phyloP scores from a whole-genome alignment of 192 early-diverging fungal genomes.

The Coemansia javaensis region DNA sequence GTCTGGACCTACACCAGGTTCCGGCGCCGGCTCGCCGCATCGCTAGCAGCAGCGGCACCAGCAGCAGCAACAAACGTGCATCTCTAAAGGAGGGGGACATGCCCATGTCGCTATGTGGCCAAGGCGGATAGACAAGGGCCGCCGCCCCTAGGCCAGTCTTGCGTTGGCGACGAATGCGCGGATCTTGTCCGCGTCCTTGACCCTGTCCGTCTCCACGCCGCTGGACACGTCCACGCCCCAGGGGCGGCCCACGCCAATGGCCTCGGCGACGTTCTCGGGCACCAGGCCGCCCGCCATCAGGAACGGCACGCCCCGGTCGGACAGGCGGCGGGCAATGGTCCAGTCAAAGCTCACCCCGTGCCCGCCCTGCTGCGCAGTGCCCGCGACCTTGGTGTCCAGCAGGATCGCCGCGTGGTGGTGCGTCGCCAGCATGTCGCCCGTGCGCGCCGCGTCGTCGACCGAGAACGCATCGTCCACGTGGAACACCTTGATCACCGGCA shows the following conservation, averaged over 20 bases:
- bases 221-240: slow-evolving; percentile 92
- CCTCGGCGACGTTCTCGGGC: slow-evolving; percentile 74
- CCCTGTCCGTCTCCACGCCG: slow-evolving; percentile 79
- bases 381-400: slow-evolving; percentile 63
- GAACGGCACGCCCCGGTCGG: slow-evolving; percentile 61
- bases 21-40: slow-evolving; percentile 1
- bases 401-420: slow-evolving; percentile 37
- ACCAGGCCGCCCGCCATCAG: slow-evolving; percentile 87
- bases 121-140: no score
- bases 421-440: slow-evolving; percentile 5
- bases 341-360: slow-evolving; percentile 83
- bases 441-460: slow-evolving; percentile 1
- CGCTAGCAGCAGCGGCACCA: neutral
- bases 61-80: no score
- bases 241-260: slow-evolving; percentile 62
- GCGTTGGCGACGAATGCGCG: slow-evolving; percentile 62
- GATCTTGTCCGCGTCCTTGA: slow-evolving; percentile 78
- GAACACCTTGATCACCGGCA: slow-evolving; percentile 85
- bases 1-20: slow-evolving; percentile 15
- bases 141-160: slow-evolving; percentile 2
- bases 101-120: neutral
- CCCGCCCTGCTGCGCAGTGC: slow-evolving; percentile 64
- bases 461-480: slow-evolving; percentile 66
- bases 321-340: slow-evolving; percentile 60
- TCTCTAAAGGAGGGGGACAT: no score